Evolutionary conservation across 352 stramenopile genomes (phyloP).

Genomic region (Phytopythium sindhum): DNA sequence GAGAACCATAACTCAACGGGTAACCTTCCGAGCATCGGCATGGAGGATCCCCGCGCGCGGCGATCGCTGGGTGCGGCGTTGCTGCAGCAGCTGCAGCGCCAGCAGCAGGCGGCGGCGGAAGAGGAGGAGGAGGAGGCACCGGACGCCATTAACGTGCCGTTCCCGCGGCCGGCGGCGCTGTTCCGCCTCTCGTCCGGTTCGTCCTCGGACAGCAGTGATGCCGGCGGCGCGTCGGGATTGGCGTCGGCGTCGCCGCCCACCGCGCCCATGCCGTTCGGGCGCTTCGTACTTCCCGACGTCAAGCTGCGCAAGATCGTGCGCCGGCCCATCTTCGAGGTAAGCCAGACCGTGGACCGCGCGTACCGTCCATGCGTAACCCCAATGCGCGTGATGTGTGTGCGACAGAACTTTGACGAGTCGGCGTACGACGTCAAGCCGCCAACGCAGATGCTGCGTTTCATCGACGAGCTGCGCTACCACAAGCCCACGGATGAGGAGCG

Average conservation of each 20-base stretch:
- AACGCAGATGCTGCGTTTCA: slow-evolving; percentile 79
- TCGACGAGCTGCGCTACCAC: slow-evolving; percentile 82
- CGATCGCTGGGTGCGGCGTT: slow-evolving; percentile 2
- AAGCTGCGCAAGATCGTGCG: slow-evolving; percentile 64
- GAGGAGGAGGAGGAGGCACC: slow-evolving; percentile 7
- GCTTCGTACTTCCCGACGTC: slow-evolving; percentile 48
- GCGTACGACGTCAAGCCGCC: slow-evolving; percentile 66
- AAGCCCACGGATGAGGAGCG: slow-evolving; percentile 75
- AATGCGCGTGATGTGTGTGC: not conserved
- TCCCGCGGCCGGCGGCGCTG: slow-evolving; percentile 24
- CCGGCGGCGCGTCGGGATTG: slow-evolving; percentile 8
- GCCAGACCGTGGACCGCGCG: not conserved
- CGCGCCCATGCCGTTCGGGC: slow-evolving; percentile 5
- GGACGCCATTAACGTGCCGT: slow-evolving; percentile 32
- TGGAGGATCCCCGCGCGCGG: slow-evolving; percentile 4
- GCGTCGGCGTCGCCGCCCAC: not conserved
- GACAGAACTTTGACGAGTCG: slow-evolving; percentile 70
- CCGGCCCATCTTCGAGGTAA: slow-evolving; percentile 73
- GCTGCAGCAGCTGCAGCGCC: slow-evolving; percentile 6
- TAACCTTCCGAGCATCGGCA: not conserved
- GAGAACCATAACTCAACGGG: not conserved
- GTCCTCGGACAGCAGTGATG: slow-evolving; percentile 5
- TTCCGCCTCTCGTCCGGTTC: slow-evolving; percentile 35
- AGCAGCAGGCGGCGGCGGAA: not conserved
- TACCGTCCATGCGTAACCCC: not conserved